Evolutionary conservation across 192 early-diverging fungal species (phyloP).

Genomic region (Thoreauomyces humboldtii): DNA sequence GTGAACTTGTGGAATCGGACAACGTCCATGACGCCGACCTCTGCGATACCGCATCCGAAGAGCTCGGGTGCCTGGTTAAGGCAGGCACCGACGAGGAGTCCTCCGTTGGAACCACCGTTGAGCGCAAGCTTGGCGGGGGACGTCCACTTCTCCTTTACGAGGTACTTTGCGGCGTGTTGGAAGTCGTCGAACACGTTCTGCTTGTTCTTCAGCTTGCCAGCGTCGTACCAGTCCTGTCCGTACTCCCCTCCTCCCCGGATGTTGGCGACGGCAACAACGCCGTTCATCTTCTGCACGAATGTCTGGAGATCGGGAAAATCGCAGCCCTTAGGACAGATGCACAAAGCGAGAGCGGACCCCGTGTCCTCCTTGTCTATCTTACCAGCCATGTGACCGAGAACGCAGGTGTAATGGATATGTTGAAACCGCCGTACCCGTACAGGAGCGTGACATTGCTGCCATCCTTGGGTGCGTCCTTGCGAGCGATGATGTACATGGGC

Average conservation of each 20-base stretch:
- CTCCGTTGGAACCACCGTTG: conserved; percentile 72
- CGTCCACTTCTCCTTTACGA: conserved; percentile 59
- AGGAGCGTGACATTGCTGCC: conserved; percentile 57
- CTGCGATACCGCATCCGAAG: conserved; percentile 61
- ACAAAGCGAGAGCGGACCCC: too few species aligned
- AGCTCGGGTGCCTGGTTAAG: conserved; percentile 74
- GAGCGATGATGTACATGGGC: conserved; percentile 66
- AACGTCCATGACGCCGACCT: conserved; percentile 73
- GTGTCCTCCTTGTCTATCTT: too few species aligned
- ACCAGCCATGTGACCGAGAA: conserved; percentile 41
- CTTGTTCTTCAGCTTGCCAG: conserved; percentile 58
- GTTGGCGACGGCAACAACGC: conserved; percentile 61
- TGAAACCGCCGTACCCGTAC: conserved; percentile 74
- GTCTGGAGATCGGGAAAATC: too few species aligned
- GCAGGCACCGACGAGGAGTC: conserved; percentile 66
- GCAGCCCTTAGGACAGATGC: too few species aligned
- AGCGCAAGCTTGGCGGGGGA: conserved; percentile 52
- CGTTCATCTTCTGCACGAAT: conserved; percentile 45
- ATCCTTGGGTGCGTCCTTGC: conserved; percentile 46
- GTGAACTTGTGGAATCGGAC: conserved; percentile 78
- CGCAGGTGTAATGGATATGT: conserved; percentile 46
- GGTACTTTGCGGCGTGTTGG: conserved; percentile 63
- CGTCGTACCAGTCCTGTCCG: conserved; percentile 50
- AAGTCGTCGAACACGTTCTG: conserved; percentile 79
- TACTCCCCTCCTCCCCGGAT: conserved; percentile 71